phyloP scores from a whole-genome alignment of 2,329 filamentous ascomycete species.

The Arthrobotrys iridis region DNA sequence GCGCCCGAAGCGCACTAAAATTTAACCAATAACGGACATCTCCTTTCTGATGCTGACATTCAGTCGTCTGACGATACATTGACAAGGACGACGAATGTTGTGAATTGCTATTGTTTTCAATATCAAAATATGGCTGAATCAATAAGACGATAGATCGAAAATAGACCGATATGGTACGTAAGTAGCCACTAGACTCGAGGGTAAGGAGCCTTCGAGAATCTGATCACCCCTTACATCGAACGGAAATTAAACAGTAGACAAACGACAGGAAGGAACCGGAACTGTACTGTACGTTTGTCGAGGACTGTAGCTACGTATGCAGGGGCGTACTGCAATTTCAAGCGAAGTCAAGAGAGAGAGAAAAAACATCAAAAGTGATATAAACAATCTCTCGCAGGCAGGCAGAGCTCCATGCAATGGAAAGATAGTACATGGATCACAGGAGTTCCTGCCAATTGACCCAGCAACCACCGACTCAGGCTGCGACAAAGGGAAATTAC shows the following conservation, averaged over 20 bases:
- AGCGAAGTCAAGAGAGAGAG: not conserved
- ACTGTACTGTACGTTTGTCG: not conserved
- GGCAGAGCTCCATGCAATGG: constrained; percentile 11
- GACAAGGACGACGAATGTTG: not conserved
- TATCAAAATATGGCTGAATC: not conserved
- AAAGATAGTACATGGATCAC: not conserved
- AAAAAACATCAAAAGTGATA: not conserved
- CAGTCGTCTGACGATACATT: too few species aligned
- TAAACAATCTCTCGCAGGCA: not conserved
- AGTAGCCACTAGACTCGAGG: not conserved
- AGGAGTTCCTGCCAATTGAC: constrained; percentile 1
- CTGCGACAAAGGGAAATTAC: constrained; percentile 15
- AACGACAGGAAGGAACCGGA: not conserved
- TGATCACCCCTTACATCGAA: not conserved
- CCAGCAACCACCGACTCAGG: not conserved
- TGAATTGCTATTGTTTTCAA: not conserved
- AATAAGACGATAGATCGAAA: not conserved
- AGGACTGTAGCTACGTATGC: constrained; percentile 2
- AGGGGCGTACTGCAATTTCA: constrained; percentile 1
- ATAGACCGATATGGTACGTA: too few species aligned
- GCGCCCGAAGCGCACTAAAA: not conserved
- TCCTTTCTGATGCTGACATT: constrained; percentile 2
- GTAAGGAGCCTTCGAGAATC: not conserved
- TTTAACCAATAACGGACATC: not conserved
- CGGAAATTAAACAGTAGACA: constrained; percentile 14